Evolutionary conservation across 257 asterid species (phyloP).

Genomic region (Ligustrum vulgare): DNA sequence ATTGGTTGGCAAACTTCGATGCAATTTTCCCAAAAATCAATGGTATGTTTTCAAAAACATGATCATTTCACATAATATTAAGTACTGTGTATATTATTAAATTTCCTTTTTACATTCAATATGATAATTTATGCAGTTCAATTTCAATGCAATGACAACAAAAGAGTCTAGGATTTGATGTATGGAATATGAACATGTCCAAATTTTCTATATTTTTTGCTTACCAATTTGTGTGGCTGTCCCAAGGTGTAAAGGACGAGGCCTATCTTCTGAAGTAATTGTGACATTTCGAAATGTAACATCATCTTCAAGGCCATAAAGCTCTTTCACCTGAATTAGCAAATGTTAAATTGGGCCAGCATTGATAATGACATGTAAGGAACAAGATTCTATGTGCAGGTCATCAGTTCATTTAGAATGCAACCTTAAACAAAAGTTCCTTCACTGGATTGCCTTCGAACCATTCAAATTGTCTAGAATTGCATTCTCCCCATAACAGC

Average conservation of each 20-base stretch:
- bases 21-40: not conserved
- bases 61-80: not conserved
- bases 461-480: constrained; percentile 82
- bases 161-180: not conserved
- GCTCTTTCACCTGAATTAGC: constrained; percentile 77
- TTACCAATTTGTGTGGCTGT: constrained; percentile 98
- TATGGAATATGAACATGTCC: not conserved
- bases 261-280: constrained; percentile 81
- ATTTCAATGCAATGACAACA: not conserved
- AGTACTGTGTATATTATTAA: not conserved
- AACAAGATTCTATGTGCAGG: constrained; percentile 8
- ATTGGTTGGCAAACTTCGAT: not conserved
- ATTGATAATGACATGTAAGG: not conserved
- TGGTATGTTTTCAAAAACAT: not conserved
- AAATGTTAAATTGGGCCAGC: constrained; percentile 22
- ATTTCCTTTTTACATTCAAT: not conserved
- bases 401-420: constrained; percentile 16
- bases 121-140: not conserved
- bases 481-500: constrained; percentile 95
- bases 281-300: constrained; percentile 77
- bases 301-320: constrained; percentile 80
- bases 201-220: constrained; percentile 14
- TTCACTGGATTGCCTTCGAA: constrained; percentile 66
- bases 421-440: constrained; percentile 76
- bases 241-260: constrained; percentile 86